A percentile compares a stretch with the other conserved stretches of the same genome.
Conservation (phyloP, 2,329 filamentous ascomycete genomes). For the Huntiella decipiens region DNA sequence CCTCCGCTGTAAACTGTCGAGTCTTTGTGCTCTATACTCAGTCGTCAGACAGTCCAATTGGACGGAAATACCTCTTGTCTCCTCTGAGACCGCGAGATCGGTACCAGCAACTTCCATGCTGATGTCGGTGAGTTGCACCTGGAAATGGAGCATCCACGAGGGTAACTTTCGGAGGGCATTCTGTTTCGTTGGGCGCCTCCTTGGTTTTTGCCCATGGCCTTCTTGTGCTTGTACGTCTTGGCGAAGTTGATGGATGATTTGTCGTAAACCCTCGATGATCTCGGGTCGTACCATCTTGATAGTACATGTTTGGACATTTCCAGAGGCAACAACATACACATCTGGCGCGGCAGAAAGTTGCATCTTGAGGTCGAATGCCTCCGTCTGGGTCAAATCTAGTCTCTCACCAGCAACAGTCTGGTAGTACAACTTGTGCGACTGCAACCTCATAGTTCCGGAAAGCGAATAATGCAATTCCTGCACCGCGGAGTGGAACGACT, state of each 20-base stretch:
- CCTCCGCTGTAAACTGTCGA: conserved; percentile 42
- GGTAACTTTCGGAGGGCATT: conserved; percentile 67
- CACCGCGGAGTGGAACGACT: conserved; percentile 81
- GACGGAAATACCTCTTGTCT: conserved; percentile 64
- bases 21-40: conserved; percentile 70
- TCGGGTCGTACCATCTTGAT: conserved; percentile 81
- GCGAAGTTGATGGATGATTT: conserved; percentile 72
- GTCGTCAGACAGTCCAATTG: conserved; percentile 76
- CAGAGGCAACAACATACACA: conserved; percentile 61
- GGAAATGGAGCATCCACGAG: conserved; percentile 65
- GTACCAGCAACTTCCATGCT: conserved; percentile 80
- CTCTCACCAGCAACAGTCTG: conserved; percentile 68
- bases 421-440: conserved; percentile 83
- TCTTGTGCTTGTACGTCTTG: conserved; percentile 37
- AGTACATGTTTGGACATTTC: conserved; percentile 69
- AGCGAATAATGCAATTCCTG: conserved; percentile 77
- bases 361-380: conserved; percentile 71
- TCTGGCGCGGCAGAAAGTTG: conserved; percentile 74
- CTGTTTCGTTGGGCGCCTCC: conserved; percentile 30
- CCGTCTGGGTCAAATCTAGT: conserved; percentile 73
- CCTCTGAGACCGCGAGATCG: conserved; percentile 63
- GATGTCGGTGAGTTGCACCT: conserved; percentile 74
- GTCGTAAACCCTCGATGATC: conserved; percentile 77
- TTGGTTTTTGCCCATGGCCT: conserved; percentile 16
- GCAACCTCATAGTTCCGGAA: conserved; percentile 60